A percentile compares a stretch with the other conserved stretches of the same genome.
Conservation (phyloP, 2,329 filamentous ascomycete species). For the Ophiostoma novo-ulmi region DNA sequence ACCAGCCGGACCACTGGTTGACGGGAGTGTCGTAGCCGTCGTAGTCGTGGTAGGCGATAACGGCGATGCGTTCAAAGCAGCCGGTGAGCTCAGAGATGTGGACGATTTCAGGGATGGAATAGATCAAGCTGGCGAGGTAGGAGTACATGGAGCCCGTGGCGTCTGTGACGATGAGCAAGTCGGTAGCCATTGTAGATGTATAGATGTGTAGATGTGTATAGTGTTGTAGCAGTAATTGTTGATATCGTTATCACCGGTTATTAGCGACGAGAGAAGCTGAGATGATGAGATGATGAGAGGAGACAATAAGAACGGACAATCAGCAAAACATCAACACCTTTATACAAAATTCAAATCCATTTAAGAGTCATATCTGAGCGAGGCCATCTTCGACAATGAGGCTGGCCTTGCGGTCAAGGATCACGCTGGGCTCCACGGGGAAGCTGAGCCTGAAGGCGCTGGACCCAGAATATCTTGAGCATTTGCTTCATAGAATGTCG, state of each 20-base stretch:
- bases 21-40: slow-evolving; percentile 31
- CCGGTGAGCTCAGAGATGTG: slow-evolving; percentile 45
- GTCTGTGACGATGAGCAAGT: slow-evolving; percentile 45
- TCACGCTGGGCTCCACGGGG: background rate
- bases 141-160: slow-evolving; percentile 43
- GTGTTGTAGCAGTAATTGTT: background rate
- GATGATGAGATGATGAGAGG: background rate
- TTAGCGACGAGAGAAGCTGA: background rate
- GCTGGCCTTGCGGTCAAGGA: background rate
- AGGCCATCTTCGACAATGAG: background rate
- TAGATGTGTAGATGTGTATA: background rate
- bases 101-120: slow-evolving; percentile 47
- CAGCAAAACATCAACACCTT: background rate
- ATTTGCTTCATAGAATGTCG: background rate
- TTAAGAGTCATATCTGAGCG: background rate
- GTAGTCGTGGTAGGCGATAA: slow-evolving; percentile 50
- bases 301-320: background rate
- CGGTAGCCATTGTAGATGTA: slow-evolving; percentile 32
- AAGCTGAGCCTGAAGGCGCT: background rate
- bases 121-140: slow-evolving; percentile 42
- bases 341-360: background rate
- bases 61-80: slow-evolving; percentile 47
- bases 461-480: background rate
- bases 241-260: background rate
- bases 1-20: slow-evolving; percentile 49